These are phyloP conservation scores for Hymenoscyphus fraxineus DNA, from an alignment of 2,329 filamentous ascomycete species.

Conservation along the genomic window DNA sequence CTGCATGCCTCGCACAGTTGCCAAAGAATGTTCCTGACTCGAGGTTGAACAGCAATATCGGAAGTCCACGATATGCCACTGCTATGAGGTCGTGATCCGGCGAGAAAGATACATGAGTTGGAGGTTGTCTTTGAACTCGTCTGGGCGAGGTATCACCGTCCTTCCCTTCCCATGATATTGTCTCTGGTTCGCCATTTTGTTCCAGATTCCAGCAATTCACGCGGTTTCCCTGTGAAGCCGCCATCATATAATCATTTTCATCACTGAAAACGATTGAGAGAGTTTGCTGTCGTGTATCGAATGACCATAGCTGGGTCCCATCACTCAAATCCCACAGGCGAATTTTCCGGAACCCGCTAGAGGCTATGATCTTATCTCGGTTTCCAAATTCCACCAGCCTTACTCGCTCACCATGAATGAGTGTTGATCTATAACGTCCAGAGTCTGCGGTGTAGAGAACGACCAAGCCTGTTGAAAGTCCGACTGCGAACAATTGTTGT, in stretches of 20 bases:
- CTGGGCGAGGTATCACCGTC: background rate
- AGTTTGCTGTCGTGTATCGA: constrained; percentile 17
- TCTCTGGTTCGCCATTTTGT: constrained; percentile 4
- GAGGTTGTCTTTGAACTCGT: background rate
- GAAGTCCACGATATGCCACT: constrained; percentile 12
- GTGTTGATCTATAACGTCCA: constrained; percentile 18
- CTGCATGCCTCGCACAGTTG: constrained; percentile 19
- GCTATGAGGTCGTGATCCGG: constrained; percentile 8
- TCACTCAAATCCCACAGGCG: constrained; percentile 25
- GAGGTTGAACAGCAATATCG: constrained; percentile 21
- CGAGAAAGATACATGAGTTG: constrained; percentile 14
- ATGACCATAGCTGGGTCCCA: constrained; percentile 18
- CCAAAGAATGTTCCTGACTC: constrained; percentile 23
- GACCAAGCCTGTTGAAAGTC: constrained; percentile 32
- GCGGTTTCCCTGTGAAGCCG: constrained; percentile 21
- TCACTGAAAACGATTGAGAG: constrained; percentile 21
- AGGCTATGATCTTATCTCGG: constrained; percentile 28
- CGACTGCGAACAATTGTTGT: constrained; percentile 32
- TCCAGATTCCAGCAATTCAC: constrained; percentile 20
- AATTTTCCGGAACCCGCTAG: constrained; percentile 22
- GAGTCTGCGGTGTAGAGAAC: constrained; percentile 31
- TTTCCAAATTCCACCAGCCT: constrained; percentile 29
- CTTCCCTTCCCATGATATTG: background rate
- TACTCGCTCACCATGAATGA: constrained; percentile 31
- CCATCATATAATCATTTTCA: constrained; percentile 18